Evolutionary conservation across 1,284 basidiomycete species (phyloP).

Genomic region (Exobasidium cylindrosporum): DNA sequence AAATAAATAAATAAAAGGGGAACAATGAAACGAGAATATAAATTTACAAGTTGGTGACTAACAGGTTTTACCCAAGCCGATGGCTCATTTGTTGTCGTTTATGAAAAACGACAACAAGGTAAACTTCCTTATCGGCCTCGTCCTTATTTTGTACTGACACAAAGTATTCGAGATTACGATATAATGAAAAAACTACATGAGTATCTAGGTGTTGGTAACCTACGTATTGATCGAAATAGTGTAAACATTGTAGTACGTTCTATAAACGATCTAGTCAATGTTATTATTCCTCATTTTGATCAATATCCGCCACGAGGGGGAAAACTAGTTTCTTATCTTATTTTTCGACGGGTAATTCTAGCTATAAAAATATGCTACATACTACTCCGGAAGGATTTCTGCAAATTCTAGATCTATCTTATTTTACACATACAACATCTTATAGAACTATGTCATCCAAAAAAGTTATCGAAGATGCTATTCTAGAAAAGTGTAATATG

Average conservation of each 20-base stretch:
- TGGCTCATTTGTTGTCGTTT: not conserved
- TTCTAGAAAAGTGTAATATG: too few species aligned
- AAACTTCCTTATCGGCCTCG: not conserved
- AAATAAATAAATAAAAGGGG: too few species aligned
- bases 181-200: not conserved
- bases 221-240: not conserved
- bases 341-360: conserved; percentile 17
- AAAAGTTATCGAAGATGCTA: too few species aligned
- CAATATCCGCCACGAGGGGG: not conserved
- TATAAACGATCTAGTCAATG: not conserved
- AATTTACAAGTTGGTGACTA: not conserved
- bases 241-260: not conserved
- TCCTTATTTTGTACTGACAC: not conserved
- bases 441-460: not conserved
- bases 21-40: not conserved
- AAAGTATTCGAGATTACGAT: not conserved
- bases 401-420: conserved; percentile 1
- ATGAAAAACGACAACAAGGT: not conserved
- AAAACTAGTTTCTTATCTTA: conserved; percentile 2
- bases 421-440: conserved; percentile 5
- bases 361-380: conserved; percentile 19
- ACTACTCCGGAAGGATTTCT: conserved; percentile 7
- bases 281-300: conserved; percentile 13
- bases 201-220: not conserved
- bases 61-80: not conserved